phyloP scores from a whole-genome alignment of 805 yeast genomes.

The Nakazawaea holstii region DNA sequence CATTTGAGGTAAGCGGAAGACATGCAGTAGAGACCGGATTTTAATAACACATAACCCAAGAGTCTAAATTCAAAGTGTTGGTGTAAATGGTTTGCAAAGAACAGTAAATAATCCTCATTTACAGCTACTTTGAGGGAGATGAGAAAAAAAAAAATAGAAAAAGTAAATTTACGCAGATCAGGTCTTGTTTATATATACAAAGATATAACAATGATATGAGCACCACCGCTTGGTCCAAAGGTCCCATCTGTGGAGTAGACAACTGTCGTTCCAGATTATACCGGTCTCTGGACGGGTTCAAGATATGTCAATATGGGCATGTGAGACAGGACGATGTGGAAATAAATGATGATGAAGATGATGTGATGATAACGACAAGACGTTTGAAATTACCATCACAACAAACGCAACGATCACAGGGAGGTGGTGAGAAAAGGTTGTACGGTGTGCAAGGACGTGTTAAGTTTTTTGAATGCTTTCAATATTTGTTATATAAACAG shows the following conservation, averaged over 20 bases:
- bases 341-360: conserved; percentile 79
- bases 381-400: conserved; percentile 47
- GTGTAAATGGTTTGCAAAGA: too few relatives aligned
- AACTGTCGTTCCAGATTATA: conserved; percentile 82
- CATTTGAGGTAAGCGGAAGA: too few relatives aligned
- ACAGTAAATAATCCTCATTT: too few relatives aligned
- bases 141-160: too few relatives aligned
- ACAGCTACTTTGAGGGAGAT: too few relatives aligned
- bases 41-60: too few relatives aligned
- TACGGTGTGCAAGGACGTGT: conserved; percentile 45
- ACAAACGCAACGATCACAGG: conserved; percentile 23
- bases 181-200: too few relatives aligned
- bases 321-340: conserved; percentile 77
- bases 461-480: conserved; percentile 42
- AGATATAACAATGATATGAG: conserved; percentile 4
- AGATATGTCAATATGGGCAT: conserved; percentile 88
- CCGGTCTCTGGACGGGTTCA: conserved; percentile 67
- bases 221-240: conserved; percentile 48
- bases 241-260: conserved; percentile 83
- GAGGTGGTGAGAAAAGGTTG: conserved; percentile 17
- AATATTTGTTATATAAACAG: conserved; percentile 19
- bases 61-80: too few relatives aligned
- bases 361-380: conserved; percentile 42
- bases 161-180: too few relatives aligned
- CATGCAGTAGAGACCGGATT: too few relatives aligned